Percentiles rank a stretch among this genome's conserved stretches.
Conservation (phyloP, 768 basidiomycete genomes). For the Royoungia palumana region DNA sequence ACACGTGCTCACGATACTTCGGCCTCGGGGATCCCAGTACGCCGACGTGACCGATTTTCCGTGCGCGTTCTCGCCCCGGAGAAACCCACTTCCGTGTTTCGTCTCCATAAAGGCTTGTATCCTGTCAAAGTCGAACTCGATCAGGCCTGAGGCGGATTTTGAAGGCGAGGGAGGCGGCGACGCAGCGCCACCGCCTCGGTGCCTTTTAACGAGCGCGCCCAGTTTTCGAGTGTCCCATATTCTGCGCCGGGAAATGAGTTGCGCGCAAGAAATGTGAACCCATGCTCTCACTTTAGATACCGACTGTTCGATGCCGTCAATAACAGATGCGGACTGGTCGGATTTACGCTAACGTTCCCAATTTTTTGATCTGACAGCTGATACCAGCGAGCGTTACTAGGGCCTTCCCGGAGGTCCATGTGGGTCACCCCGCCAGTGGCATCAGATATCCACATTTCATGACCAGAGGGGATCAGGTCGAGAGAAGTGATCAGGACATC, state of each 20-base stretch:
- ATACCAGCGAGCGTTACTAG: constrained; percentile 56
- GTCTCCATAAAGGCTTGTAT: constrained; percentile 51
- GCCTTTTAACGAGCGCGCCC: constrained; percentile 33
- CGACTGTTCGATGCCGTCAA: constrained; percentile 78
- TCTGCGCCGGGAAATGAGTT: constrained; percentile 35
- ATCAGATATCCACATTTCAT: constrained; percentile 87
- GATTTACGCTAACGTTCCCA: constrained; percentile 78
- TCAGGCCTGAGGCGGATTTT: constrained; percentile 7
- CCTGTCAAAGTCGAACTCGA: constrained; percentile 38
- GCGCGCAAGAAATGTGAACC: background rate
- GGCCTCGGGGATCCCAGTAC: constrained; percentile 82
- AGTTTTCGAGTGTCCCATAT: constrained; percentile 81
- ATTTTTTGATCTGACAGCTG: constrained; percentile 70
- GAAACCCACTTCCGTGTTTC: constrained; percentile 47
- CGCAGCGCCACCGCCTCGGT: constrained; percentile 18
- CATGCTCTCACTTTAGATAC: constrained; percentile 54
- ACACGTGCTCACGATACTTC: constrained; percentile 77
- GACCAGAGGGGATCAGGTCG: constrained; percentile 62
- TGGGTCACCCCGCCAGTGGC: constrained; percentile 67
- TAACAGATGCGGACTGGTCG: constrained; percentile 59
- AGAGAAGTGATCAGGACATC: constrained; percentile 67
- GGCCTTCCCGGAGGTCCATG: constrained; percentile 65
- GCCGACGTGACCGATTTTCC: constrained; percentile 78
- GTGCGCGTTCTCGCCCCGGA: constrained; percentile 67
- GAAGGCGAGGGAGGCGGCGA: constrained; percentile 25